Percentiles rank a stretch among this genome's conserved stretches.
Evolutionary conservation across 345 rosid genomes (phyloP).

Genomic region (Salix koriyanagi): DNA sequence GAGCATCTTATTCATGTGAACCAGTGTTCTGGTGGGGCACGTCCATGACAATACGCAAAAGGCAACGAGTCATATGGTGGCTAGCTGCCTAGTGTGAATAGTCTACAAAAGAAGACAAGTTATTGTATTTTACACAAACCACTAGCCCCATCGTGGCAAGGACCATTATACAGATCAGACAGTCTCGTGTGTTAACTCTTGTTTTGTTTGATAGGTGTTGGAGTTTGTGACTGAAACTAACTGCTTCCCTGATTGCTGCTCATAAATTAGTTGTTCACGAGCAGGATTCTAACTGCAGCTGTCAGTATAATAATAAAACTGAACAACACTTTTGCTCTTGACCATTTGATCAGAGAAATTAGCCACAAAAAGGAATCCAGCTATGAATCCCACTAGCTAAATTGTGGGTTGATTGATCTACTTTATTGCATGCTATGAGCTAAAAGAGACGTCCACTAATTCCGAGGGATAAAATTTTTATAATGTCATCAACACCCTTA

Average conservation of each 20-base stretch:
- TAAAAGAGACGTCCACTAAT: neutral
- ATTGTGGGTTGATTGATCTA: neutral
- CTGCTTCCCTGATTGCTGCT: neutral
- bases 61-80: neutral
- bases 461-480: neutral
- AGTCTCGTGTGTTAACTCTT: neutral
- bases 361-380: conserved; percentile 5
- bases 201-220: neutral
- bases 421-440: neutral
- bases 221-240: conserved; percentile 7
- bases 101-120: neutral
- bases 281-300: neutral
- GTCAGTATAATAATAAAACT: neutral
- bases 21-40: neutral
- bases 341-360: neutral
- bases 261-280: conserved; percentile 11
- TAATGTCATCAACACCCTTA: conserved; percentile 8
- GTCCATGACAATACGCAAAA: neutral
- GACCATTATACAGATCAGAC: neutral
- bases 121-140: neutral
- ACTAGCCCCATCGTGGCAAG: neutral
- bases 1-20: neutral
- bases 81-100: neutral
- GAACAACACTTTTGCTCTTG: too few species aligned
- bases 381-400: conserved; percentile 6